These are phyloP conservation scores for Globisporangium nagaii DNA, from an alignment of 352 stramenopile genomes.

Conservation along the genomic window DNA sequence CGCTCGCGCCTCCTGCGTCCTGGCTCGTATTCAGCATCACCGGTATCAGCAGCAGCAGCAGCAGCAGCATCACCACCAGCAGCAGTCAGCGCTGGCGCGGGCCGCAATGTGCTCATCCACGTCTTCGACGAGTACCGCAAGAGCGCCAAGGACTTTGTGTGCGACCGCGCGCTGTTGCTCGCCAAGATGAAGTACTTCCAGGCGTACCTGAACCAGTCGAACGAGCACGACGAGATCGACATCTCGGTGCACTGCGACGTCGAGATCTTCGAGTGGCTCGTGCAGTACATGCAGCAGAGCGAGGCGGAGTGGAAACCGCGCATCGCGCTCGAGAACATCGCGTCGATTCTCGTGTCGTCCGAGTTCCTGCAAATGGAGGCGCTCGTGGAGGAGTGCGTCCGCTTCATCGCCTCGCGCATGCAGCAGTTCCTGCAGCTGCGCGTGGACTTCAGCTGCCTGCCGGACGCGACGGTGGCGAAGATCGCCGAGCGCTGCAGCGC, in stretches of 20 bases:
- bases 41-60: background rate
- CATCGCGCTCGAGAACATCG: slow-evolving; percentile 68
- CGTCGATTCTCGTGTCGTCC: slow-evolving; percentile 88
- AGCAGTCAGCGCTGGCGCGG: background rate
- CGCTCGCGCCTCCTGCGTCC: background rate
- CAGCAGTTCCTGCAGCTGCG: slow-evolving; percentile 81
- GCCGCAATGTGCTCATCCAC: slow-evolving; percentile 77
- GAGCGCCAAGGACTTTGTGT: slow-evolving; percentile 82
- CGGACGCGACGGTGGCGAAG: slow-evolving; percentile 59
- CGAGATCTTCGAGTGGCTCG: slow-evolving; percentile 89
- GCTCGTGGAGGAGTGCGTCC: slow-evolving; percentile 81
- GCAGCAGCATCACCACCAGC: too few species aligned
- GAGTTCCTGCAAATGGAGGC: slow-evolving; percentile 90
- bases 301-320: slow-evolving; percentile 33
- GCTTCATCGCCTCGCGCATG: slow-evolving; percentile 65
- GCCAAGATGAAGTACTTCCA: slow-evolving; percentile 91
- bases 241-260: slow-evolving; percentile 92
- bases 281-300: slow-evolving; percentile 80
- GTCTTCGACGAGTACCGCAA: slow-evolving; percentile 89
- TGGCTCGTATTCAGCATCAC: background rate
- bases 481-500: slow-evolving; percentile 58
- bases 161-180: slow-evolving; percentile 71
- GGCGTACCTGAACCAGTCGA: slow-evolving; percentile 69
- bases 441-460: slow-evolving; percentile 85
- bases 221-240: slow-evolving; percentile 87